Conservation (phyloP, 192 early-diverging fungal genomes). For the Coemansia biformis region DNA sequence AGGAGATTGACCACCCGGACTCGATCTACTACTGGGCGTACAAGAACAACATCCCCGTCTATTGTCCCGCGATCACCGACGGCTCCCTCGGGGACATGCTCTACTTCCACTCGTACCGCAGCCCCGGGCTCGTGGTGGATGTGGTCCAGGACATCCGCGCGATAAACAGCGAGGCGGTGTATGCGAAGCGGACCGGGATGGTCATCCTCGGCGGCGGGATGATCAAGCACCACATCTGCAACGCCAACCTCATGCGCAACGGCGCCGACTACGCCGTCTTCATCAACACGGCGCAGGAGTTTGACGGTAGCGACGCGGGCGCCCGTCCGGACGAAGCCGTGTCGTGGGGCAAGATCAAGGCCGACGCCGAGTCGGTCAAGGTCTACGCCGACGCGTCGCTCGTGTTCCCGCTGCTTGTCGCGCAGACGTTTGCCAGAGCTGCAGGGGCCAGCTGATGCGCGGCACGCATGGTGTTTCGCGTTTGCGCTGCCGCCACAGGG, state of each 20-base stretch:
- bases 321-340: slow-evolving; percentile 97
- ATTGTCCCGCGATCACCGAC: slow-evolving; percentile 95
- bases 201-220: slow-evolving; percentile 97
- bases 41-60: slow-evolving; percentile 97
- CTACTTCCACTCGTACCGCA: slow-evolving; percentile 96
- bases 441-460: slow-evolving; percentile 2
- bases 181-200: slow-evolving; percentile 93
- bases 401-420: slow-evolving; percentile 91
- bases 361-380: slow-evolving; percentile 80
- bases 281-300: slow-evolving; percentile 97
- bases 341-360: slow-evolving; percentile 94
- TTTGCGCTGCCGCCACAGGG: too few species aligned
- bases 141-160: slow-evolving; percentile 85
- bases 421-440: slow-evolving; percentile 94
- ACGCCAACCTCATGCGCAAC: slow-evolving; percentile 98
- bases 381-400: slow-evolving; percentile 90
- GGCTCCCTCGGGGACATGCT: slow-evolving; percentile 99
- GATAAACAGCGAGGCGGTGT: slow-evolving; percentile 91
- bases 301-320: slow-evolving; percentile 97
- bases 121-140: slow-evolving; percentile 90
- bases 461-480: too few species aligned
- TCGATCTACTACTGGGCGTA: slow-evolving; percentile 98
- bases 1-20: slow-evolving; percentile 80
- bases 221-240: slow-evolving; percentile 98
- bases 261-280: slow-evolving; percentile 95